Base-by-base conservation (phyloP, 78 protist species). In the Anaeramoeba flamelloides region DNA sequence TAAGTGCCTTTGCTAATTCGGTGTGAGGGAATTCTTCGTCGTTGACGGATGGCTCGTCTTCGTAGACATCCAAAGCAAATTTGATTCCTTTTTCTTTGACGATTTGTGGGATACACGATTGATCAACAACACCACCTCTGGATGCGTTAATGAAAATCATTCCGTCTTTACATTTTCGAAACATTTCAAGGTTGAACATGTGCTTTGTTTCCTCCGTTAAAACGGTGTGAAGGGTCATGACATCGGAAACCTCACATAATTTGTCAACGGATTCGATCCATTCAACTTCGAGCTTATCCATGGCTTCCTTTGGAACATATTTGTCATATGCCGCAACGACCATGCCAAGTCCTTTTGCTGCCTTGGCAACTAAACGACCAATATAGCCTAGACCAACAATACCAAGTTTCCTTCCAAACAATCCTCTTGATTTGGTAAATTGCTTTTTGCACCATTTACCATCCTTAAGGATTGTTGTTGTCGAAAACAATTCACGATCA, bases 21-120 rank as follows among this genome's bases (percentile, higher is more conserved):
- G n/a, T n/a, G n/a, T n/a, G n/a, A n/a, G n/a, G 31, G n/a, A 79
- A 77, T 77, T 39, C 30, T 79, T 64, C 31, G 78, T 78, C 34
- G 64, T 53, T 32, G 38, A 31, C 38, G n/a, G 76, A 76, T 36
- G 87, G 87, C 87, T 85, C 87, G 39, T 31, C 33, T 36, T 80
- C 81, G 81, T 78, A 85, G 34, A 85, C 87, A 41, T 85, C 87
- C 32, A 85, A 79, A 4, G 81, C 87, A 0, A 84, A 83, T 12
- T 84, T 81, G 32, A 79, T 84, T 31, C 38, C 37, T 34, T 69
- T 76, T 80, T 83, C 86, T 26, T 53, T 4, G 53, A 80, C 22
- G n/a, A n/a, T 40, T 36, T 79, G 81, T n/a, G n/a, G 75, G 40
- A 74, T 40, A 41, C 79, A 39, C 0, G 26, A 77, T 78, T 83